Conservation (phyloP, 768 basidiomycete genomes). For the Rhizopogon roseolus region DNA sequence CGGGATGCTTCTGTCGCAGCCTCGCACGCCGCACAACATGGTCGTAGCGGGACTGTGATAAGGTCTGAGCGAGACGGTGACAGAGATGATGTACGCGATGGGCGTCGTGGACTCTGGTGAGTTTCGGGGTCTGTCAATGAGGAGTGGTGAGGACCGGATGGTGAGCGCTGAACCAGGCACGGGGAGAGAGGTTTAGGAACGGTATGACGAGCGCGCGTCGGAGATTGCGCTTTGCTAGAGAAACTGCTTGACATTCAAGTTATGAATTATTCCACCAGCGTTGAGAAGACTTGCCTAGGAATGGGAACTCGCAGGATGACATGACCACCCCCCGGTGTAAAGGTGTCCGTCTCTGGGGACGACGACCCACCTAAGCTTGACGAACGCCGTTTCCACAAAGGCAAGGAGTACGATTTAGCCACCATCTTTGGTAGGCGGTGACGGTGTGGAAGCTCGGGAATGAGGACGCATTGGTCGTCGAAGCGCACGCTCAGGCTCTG, state of each 20-base stretch:
- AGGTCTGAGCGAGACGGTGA: conserved; percentile 34
- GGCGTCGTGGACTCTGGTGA: conserved; percentile 11
- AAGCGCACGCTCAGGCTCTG: conserved; percentile 50
- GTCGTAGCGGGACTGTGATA: conserved; percentile 61
- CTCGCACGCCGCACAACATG: conserved; percentile 66
- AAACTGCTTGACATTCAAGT: conserved; percentile 29
- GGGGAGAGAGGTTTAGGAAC: conserved; percentile 39
- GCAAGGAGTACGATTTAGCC: conserved; percentile 64
- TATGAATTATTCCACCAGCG: not conserved
- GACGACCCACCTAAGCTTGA: conserved; percentile 10
- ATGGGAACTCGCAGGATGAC: conserved; percentile 58
- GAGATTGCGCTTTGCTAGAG: conserved; percentile 36
- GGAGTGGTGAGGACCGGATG: conserved; percentile 10
- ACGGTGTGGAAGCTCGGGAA: conserved; percentile 48
- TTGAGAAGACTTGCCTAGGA: conserved; percentile 43
- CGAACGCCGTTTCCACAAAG: conserved; percentile 52
- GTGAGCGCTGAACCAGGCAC: conserved; percentile 49
- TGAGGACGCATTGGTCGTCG: conserved; percentile 68
- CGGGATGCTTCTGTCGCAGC: conserved; percentile 52
- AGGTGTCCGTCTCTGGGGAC: conserved; percentile 18
- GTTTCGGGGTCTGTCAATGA: not conserved
- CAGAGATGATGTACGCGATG: conserved; percentile 17
- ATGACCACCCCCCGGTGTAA: conserved; percentile 32
- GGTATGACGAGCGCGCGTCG: conserved; percentile 31
- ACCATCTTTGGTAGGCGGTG: conserved; percentile 46